Percentiles rank a stretch among this genome's conserved stretches.
These are phyloP conservation scores for Uncinocarpus reesii DNA, from an alignment of 2,329 filamentous ascomycete genomes.

Conservation along the genomic window DNA sequence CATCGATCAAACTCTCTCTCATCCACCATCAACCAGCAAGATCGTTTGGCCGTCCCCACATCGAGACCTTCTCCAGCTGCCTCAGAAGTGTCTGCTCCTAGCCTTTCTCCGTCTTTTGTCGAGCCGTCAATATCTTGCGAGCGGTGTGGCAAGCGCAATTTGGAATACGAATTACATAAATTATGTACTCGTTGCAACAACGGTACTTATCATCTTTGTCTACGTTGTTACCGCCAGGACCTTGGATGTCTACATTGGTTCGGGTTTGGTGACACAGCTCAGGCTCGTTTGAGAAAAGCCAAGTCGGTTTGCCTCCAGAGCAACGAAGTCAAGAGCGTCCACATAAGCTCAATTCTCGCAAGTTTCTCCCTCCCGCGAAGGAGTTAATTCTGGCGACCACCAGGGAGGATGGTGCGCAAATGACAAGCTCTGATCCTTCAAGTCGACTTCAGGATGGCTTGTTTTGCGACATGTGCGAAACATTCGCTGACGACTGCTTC, in stretches of 20 bases:
- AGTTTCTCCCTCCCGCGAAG: constrained; percentile 26
- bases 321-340: constrained; percentile 34
- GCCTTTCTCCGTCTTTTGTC: constrained; percentile 38
- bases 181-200: constrained; percentile 61
- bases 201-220: constrained; percentile 68
- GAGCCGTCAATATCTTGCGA: constrained; percentile 68
- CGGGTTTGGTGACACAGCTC: constrained; percentile 68
- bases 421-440: constrained; percentile 58
- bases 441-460: constrained; percentile 64
- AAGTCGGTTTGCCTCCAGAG: constrained; percentile 27
- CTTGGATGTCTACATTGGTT: constrained; percentile 79
- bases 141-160: constrained; percentile 57
- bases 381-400: constrained; percentile 22
- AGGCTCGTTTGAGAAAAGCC: constrained; percentile 51
- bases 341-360: constrained; percentile 41
- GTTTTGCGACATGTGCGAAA: constrained; percentile 69
- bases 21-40: background rate
- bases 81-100: constrained; percentile 21
- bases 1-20: constrained; percentile 1
- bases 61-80: constrained; percentile 27
- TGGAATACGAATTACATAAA: constrained; percentile 80
- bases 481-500: constrained; percentile 70
- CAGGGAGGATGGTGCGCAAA: constrained; percentile 33
- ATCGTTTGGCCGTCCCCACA: constrained; percentile 15
- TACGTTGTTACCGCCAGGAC: constrained; percentile 65